A percentile compares a stretch with the other conserved stretches of the same genome.
Conservation (phyloP, 2,329 filamentous ascomycete genomes). For the Rutstroemia sp. region DNA sequence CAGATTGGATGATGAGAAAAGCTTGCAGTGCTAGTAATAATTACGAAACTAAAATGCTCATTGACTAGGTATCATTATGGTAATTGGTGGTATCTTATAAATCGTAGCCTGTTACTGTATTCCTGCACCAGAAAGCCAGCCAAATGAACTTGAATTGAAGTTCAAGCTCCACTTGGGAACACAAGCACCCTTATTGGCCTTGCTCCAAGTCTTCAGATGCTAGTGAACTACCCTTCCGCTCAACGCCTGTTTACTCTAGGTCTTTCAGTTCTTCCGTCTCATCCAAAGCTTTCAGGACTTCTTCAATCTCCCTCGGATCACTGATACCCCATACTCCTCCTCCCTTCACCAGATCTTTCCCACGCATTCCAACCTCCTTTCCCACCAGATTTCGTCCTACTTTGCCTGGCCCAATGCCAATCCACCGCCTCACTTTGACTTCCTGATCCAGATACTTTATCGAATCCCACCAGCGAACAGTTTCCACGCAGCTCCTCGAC, state of each 20-base stretch:
- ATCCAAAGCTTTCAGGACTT: constrained; percentile 56
- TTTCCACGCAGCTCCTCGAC: constrained; percentile 79
- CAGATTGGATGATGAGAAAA: too few relatives aligned
- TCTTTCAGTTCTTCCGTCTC: constrained; percentile 44
- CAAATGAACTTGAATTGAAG: too few relatives aligned
- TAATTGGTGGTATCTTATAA: neutral
- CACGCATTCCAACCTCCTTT: constrained; percentile 86
- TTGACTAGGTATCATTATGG: neutral
- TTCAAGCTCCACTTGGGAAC: too few relatives aligned
- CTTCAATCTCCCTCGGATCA: constrained; percentile 68
- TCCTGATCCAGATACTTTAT: constrained; percentile 84
- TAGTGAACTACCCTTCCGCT: neutral
- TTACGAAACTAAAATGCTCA: neutral
- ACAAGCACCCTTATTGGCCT: too few relatives aligned
- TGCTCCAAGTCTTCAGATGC: too few relatives aligned
- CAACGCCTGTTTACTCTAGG: constrained; percentile 17
- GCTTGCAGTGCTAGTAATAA: too few relatives aligned
- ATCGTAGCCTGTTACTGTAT: constrained; percentile 12
- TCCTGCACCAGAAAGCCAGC: too few relatives aligned
- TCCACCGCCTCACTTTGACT: constrained; percentile 72
- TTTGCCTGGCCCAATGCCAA: constrained; percentile 89
- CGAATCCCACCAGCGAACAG: constrained; percentile 90
- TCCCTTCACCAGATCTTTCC: constrained; percentile 70
- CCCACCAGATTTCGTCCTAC: constrained; percentile 89
- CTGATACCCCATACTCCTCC: constrained; percentile 91